A percentile compares a stretch with the other conserved stretches of the same genome.
These are phyloP conservation scores for Apiospora sp. DNA, from an alignment of 2,329 filamentous ascomycete species.

Conservation along the genomic window DNA sequence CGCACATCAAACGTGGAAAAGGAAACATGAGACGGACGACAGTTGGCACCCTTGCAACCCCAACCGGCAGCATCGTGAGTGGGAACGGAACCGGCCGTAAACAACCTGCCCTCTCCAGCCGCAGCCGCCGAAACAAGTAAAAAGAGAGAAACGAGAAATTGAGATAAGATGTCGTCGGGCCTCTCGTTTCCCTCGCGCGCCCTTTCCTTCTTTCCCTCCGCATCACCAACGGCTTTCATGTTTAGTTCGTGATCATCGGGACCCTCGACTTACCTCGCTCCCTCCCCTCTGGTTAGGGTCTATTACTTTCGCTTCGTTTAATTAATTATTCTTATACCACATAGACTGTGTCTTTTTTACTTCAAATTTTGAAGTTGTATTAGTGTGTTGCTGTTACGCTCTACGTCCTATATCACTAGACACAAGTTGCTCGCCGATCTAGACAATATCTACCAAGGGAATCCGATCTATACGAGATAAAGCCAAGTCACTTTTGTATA, in stretches of 20 bases:
- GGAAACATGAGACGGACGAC: slow-evolving; percentile 9
- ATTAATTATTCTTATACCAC: background rate
- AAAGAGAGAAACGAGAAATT: background rate
- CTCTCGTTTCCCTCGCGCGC: background rate
- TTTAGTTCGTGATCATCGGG: background rate
- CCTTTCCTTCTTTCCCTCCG: background rate
- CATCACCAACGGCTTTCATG: background rate
- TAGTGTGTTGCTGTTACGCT: background rate
- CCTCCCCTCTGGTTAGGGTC: slow-evolving; percentile 17
- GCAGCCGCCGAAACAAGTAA: background rate
- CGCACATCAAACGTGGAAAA: slow-evolving; percentile 3
- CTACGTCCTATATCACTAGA: background rate
- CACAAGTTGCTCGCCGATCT: background rate
- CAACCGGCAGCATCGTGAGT: slow-evolving; percentile 1
- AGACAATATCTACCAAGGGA: background rate
- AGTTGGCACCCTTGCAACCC: background rate
- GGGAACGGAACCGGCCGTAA: background rate
- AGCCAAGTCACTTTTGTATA: background rate
- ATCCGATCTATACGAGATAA: background rate
- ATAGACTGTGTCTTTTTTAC: slow-evolving; percentile 6
- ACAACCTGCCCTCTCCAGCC: background rate
- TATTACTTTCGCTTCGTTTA: slow-evolving; percentile 16
- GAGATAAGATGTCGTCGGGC: background rate
- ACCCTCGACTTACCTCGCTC: background rate
- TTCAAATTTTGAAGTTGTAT: background rate